These are phyloP conservation scores for Eruca vesicaria DNA, from an alignment of 441 rosid genomes.

Conservation along the genomic window DNA sequence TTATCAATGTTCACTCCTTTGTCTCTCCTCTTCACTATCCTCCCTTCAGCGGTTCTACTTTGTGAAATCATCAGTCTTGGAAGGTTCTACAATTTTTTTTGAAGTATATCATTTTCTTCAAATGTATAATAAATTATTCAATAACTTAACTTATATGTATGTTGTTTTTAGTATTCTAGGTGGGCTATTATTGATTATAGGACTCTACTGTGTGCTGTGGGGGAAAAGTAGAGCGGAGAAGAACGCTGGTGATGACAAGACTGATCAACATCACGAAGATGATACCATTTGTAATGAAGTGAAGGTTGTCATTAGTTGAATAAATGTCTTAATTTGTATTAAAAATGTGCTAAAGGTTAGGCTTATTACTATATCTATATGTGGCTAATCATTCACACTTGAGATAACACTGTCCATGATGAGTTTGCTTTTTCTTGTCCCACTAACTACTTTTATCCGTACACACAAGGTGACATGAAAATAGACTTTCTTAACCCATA, in stretches of 20 bases:
- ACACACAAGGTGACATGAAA: too few relatives aligned
- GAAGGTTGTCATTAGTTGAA: slow-evolving; percentile 38
- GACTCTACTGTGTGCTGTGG: slow-evolving; percentile 84
- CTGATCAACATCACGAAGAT: slow-evolving; percentile 28
- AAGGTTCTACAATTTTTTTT: slow-evolving; percentile 45
- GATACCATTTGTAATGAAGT: slow-evolving; percentile 43
- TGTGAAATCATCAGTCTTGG: slow-evolving; percentile 67
- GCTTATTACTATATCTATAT: background rate
- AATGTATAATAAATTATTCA: background rate
- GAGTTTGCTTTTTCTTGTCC: slow-evolving; percentile 13
- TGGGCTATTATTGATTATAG: slow-evolving; percentile 64
- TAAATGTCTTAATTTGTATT: slow-evolving; percentile 1
- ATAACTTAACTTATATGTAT: background rate
- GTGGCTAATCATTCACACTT: slow-evolving; percentile 6
- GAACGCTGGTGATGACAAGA: slow-evolving; percentile 18
- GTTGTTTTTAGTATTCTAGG: slow-evolving; percentile 55
- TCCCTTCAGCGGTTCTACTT: slow-evolving; percentile 57
- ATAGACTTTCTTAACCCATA: too few relatives aligned
- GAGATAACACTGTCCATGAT: slow-evolving; percentile 7
- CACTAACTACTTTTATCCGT: too few relatives aligned
- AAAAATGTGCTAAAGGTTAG: background rate
- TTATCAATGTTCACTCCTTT: slow-evolving; percentile 92
- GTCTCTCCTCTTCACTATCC: slow-evolving; percentile 57
- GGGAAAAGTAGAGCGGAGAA: slow-evolving; percentile 67
- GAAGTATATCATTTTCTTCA: background rate